These are phyloP conservation scores for Bacidia rubella DNA, from an alignment of 495 filamentous ascomycete species.

Conservation along the genomic window DNA sequence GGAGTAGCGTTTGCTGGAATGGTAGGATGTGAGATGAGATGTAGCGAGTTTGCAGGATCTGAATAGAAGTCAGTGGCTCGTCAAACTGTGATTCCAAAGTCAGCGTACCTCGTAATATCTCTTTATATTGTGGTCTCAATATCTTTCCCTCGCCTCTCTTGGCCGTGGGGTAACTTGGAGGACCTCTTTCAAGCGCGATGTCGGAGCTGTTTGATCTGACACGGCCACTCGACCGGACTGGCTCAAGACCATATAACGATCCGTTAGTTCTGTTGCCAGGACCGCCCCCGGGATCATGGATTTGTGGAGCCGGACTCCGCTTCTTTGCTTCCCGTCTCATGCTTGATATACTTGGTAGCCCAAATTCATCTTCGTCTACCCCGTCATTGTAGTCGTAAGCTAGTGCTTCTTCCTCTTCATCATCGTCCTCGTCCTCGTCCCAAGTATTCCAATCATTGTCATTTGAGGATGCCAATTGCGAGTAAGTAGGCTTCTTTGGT, in stretches of 20 bases:
- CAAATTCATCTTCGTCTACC: conserved; percentile 89
- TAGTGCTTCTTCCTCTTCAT: conserved; percentile 49
- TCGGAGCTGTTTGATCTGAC: conserved; percentile 66
- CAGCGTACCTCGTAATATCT: conserved; percentile 60
- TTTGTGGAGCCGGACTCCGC: conserved; percentile 31
- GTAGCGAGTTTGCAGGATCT: conserved; percentile 92
- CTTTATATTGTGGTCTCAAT: conserved; percentile 91
- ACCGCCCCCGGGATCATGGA: conserved; percentile 34
- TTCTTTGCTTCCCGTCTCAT: conserved; percentile 59
- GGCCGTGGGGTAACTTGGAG: conserved; percentile 74
- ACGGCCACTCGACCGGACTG: conserved; percentile 21
- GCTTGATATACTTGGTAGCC: conserved; percentile 75
- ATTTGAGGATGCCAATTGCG: conserved; percentile 58
- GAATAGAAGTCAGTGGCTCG: background rate
- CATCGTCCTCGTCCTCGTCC: conserved; percentile 36
- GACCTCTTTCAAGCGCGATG: conserved; percentile 79
- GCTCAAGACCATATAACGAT: conserved; percentile 25
- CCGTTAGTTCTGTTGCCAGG: conserved; percentile 13
- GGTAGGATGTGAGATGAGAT: conserved; percentile 80
- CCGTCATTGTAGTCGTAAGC: conserved; percentile 57
- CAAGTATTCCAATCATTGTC: conserved; percentile 54
- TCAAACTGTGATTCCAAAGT: background rate
- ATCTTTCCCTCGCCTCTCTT: conserved; percentile 89
- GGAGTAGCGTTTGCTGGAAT: conserved; percentile 58
- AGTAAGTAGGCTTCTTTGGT: conserved; percentile 51